These are phyloP conservation scores for Symbiodinium natans DNA, from an alignment of 73 alveolate species.

Conservation along the genomic window DNA sequence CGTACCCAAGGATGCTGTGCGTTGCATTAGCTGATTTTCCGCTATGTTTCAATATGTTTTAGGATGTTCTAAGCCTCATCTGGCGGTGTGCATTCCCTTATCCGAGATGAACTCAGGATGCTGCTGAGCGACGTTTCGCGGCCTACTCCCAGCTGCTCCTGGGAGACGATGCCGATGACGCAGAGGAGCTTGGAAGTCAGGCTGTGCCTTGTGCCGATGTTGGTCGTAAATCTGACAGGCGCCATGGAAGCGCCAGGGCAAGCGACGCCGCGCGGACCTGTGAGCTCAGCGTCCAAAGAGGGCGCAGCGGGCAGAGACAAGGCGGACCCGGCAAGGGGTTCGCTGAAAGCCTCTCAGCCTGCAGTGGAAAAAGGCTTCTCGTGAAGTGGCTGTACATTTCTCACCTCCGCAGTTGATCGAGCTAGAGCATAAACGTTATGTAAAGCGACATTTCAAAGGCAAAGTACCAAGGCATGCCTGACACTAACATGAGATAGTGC, in stretches of 20 bases:
- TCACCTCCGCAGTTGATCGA: too few relatives aligned
- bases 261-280: background rate
- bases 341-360: background rate
- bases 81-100: background rate
- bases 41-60: background rate
- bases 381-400: too few relatives aligned
- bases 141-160: conserved; percentile 82
- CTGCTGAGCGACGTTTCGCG: conserved; percentile 32
- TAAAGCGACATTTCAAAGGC: too few relatives aligned
- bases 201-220: background rate
- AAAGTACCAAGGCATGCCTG: too few relatives aligned
- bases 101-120: background rate
- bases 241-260: conserved; percentile 21
- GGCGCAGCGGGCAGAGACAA: background rate
- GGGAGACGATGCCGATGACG: conserved; percentile 47
- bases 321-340: background rate
- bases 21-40: too few relatives aligned
- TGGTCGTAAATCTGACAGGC: background rate
- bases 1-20: too few relatives aligned
- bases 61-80: too few relatives aligned
- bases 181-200: background rate
- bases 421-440: too few relatives aligned
- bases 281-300: background rate
- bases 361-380: background rate
- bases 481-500: too few relatives aligned